Base-by-base conservation (phyloP, 768 basidiomycete genomes). In the Tricholomella constricta region DNA sequence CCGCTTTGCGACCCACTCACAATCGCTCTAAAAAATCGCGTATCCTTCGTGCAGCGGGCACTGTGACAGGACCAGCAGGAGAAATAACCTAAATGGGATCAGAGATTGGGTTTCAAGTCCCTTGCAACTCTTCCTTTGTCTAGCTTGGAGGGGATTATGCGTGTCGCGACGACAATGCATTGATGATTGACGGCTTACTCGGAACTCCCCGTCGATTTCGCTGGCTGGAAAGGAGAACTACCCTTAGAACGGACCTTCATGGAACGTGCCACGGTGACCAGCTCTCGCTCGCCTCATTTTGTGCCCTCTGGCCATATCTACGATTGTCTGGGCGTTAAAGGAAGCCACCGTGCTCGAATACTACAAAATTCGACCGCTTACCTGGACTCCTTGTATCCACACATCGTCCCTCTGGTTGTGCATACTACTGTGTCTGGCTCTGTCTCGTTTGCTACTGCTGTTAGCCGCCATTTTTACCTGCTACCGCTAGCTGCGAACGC, bases 91-190 rank as follows among this genome's bases (percentile, higher is more conserved):
- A 45, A 52, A 27, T 36, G 42, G 51, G 46, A 45, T 48, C 43
- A 17, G 29, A 51, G 31, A 26, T 48, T 41, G 47, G 46, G 35
- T 47, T 42, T 47, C 40, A 40, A 54, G 41, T 56, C 52, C 38
- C 47, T 43, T 49, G 40, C 53, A 32, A 45, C 46, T 52, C 47
- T 58, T 62, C 34, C 62, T 60, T 62, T 62, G 59, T 62, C 62
- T 62, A 41, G 25, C 45, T 32, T 26, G 52, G 48, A 45, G 38
- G 51, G 38, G 34, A 20, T 48, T 38, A 36, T 29, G 44, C 43
- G 25, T 37, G 31, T 45, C 42, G 32, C 25, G 29, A 35, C 38
- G 23, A 54, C 53, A 60, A 53, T 45, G 52, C 54, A 60, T 44
- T 22, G 32, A 38, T 46, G 53, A 51, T 53, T 47, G 45, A 47